Evolutionary conservation across 2,329 filamentous ascomycete species (phyloP), one percentile per base, ranked within the genome.

Genomic region (Fusarium tanahbumbuense): DNA sequence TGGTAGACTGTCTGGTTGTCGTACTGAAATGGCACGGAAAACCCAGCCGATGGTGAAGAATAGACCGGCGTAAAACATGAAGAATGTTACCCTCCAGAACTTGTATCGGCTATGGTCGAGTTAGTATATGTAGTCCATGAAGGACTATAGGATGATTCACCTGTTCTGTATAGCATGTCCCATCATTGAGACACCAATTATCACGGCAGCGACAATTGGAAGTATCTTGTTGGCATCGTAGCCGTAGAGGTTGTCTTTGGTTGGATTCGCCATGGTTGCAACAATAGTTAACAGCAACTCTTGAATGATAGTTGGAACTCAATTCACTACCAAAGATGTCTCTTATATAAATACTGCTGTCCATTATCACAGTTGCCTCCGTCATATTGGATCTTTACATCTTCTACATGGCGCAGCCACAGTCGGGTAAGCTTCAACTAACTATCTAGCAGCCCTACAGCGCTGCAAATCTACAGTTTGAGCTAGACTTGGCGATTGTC

Each of bases 81-180:
- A 75, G 63, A 75, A 75, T 7, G 73, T 75, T 1, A 75, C 71
- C 23, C 70, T 45, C 73, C 73, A 75, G 20, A 74, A 75, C 12
- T 68, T 72, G 34, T 75, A 75, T 23, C 60, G 67, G 12, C 73
- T 75, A 4, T 5, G 5, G 3, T 13, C 0, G 3, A 13, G 45
- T 71, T 22, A 70, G 61, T 9, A 27, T 18, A 2, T 27, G 8
- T 7, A n/a, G 0, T 2, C 5, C 10, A 8, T 6, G 0, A 22
- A 23, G 5, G 3, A 7, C 2, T 16, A 4, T 20, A 16, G 3
- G 3, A 6, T 3, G 18, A 10, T 55, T 56, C 15, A 68, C 73
- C 41, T 55, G 15, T 75, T 75, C 50, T 75, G 73, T 8, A 72
- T 44, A 28, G 28, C 30, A 34, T 75, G 73, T 0, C 71, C 63